These are phyloP conservation scores for Leccinum variicolor DNA, from an alignment of 768 basidiomycete genomes.

Conservation along the genomic window DNA sequence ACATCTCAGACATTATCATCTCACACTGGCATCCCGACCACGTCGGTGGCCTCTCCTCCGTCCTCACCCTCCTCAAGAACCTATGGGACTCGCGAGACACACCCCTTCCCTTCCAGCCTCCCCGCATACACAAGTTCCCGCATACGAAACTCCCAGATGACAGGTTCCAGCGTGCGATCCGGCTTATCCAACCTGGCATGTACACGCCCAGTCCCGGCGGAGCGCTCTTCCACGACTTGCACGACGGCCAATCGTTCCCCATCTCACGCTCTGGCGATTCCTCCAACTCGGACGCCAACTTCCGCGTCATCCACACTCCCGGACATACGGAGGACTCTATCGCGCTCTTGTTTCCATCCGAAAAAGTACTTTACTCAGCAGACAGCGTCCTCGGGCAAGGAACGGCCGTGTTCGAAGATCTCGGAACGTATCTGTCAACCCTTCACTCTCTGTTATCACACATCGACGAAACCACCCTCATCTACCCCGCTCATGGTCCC, in stretches of 20 bases:
- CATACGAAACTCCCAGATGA: slow-evolving; percentile 31
- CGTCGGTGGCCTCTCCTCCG: slow-evolving; percentile 66
- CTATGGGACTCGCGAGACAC: slow-evolving; percentile 57
- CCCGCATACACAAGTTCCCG: slow-evolving; percentile 74
- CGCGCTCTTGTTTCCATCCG: slow-evolving; percentile 63
- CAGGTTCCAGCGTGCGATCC: slow-evolving; percentile 33
- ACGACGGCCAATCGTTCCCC: slow-evolving; percentile 50
- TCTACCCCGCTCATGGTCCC: slow-evolving; percentile 93
- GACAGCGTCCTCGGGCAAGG: slow-evolving; percentile 92
- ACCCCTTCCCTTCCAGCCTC: slow-evolving; percentile 52
- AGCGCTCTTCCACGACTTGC: slow-evolving; percentile 52
- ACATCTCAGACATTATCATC: slow-evolving; percentile 85
- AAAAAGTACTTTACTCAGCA: slow-evolving; percentile 80
- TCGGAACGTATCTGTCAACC: slow-evolving; percentile 64
- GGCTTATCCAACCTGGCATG: slow-evolving; percentile 38
- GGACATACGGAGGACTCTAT: slow-evolving; percentile 91
- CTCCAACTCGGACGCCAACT: slow-evolving; percentile 12
- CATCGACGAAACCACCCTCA: slow-evolving; percentile 40
- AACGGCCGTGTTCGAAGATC: slow-evolving; percentile 85
- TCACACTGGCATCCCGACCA: slow-evolving; percentile 94
- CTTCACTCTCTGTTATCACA: slow-evolving; percentile 53
- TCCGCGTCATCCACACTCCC: slow-evolving; percentile 79
- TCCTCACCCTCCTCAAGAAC: slow-evolving; percentile 60
- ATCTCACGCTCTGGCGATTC: slow-evolving; percentile 19
- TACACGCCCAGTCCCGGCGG: slow-evolving; percentile 46